Evolutionary conservation across 306 rosid species (phyloP), one percentile per base, ranked within the genome.

Genomic region (Quercus agrifolia): DNA sequence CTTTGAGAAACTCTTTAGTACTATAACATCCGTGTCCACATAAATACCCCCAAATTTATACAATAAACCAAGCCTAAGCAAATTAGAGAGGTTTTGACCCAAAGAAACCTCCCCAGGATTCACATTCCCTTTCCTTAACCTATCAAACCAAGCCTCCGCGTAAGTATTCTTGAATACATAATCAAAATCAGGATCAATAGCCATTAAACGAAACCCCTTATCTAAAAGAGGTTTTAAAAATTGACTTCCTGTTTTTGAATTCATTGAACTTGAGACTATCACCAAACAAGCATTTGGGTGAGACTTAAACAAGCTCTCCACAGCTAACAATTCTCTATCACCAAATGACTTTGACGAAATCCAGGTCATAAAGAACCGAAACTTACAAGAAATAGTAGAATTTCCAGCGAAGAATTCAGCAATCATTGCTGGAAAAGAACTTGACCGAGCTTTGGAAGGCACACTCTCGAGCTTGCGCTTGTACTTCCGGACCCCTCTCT

Each of bases 321-420:
- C 12, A 11, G 96, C 86, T 19, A 90, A 51, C 10, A 90, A 52
- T 77, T 95, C 97, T 59, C 92, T 90, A 0, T 76, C 88, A 54
- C 96, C 84, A 59, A 95, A 91, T 23, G 84, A 70, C 59, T 86
- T 70, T 66, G 86, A 63, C 12, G 97, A 90, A 85, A 95, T 92
- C 98, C 99, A 92, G 57, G 97, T 95, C 94, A 95, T 95, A 74
- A 95, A 95, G 80, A 95, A 91, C 55, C 90, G 84, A 19, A 81
- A 52, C 77, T 87, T 79, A 79, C 99, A 92, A 5, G 85, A 74
- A 77, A 21, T 46, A 19, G 77, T 58, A 6, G 74, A 79, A 2
- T 83, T 88, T 15, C 76, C 79, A 5, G 75, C 64, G 33, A 90
- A 84, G 82, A 95, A 95, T 12, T 84, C 79, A 56, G 56, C 56